A percentile compares a stretch with the other conserved stretches of the same genome.
Conservation (phyloP, 371 early-diverging fungal species). For the Conidiobolus incongruus region DNA sequence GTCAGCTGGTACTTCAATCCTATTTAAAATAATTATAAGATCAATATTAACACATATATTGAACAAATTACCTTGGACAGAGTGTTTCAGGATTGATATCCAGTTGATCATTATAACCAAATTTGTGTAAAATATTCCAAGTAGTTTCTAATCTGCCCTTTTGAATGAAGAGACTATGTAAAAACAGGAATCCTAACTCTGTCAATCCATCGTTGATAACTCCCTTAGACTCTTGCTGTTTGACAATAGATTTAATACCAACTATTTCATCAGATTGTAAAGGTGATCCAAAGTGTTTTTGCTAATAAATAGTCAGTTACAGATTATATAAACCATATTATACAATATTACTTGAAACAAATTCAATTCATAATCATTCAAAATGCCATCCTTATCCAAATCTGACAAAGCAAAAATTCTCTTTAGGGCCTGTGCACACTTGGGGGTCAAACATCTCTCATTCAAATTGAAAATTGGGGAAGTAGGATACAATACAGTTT, state of each 20-base stretch:
- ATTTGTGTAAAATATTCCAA: constrained; percentile 87
- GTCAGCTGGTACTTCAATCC: constrained; percentile 67
- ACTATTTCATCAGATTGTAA: constrained; percentile 82
- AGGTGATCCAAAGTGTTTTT: constrained; percentile 84
- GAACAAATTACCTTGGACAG: no score
- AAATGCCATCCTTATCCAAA: constrained; percentile 65
- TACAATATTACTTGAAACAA: constrained; percentile 74
- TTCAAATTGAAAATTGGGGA: constrained; percentile 85
- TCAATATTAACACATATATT: no score
- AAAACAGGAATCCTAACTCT: constrained; percentile 66
- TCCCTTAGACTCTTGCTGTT: constrained; percentile 66
- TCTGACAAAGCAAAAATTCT: constrained; percentile 90
- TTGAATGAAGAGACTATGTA: constrained; percentile 88
- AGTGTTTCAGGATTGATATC: constrained; percentile 59
- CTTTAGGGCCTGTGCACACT: constrained; percentile 69
- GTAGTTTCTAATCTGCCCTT: constrained; percentile 90
- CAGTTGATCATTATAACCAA: constrained; percentile 88
- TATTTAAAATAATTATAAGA: no score
- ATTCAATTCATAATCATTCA: constrained; percentile 85
- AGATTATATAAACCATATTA: neutral
- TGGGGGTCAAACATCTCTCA: constrained; percentile 69
- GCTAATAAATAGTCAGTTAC: constrained; percentile 13
- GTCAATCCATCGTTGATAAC: constrained; percentile 68
- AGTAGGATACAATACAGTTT: constrained; percentile 91
- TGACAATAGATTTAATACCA: constrained; percentile 81